These are phyloP conservation scores for Acacia confusa DNA, from an alignment of 306 rosid genomes.

Conservation along the genomic window DNA sequence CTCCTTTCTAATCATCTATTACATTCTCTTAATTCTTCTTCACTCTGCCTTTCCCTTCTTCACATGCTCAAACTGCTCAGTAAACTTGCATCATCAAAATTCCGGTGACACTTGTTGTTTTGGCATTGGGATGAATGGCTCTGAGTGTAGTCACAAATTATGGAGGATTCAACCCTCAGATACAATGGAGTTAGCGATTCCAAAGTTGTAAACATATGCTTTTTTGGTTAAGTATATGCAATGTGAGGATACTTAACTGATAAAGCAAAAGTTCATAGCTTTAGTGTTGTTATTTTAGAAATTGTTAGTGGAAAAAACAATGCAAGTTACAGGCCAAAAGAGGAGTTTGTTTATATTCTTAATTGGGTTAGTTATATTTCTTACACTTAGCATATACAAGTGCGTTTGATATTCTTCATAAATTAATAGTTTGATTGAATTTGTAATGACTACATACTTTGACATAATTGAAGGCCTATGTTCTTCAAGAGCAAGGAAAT, in stretches of 20 bases:
- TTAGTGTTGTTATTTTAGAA: background rate
- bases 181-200: too few species aligned
- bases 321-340: background rate
- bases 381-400: too few species aligned
- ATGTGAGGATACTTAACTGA: background rate
- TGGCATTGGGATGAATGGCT: too few species aligned
- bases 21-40: conserved; percentile 23
- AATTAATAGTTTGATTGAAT: too few species aligned
- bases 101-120: too few species aligned
- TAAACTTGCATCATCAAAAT: conserved; percentile 72
- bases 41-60: conserved; percentile 19
- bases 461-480: background rate
- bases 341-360: background rate
- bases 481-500: background rate
- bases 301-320: background rate
- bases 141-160: too few species aligned
- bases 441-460: too few species aligned
- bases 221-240: too few species aligned
- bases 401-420: background rate
- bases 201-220: too few species aligned
- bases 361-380: background rate
- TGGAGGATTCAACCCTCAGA: too few species aligned
- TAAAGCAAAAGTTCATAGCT: too few species aligned
- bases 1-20: conserved; percentile 35
- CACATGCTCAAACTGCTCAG: conserved; percentile 37